Percentiles rank a stretch among this genome's conserved stretches.
These are phyloP conservation scores for Penicillium sp. DNA, from an alignment of 2,329 filamentous ascomycete species.

Conservation along the genomic window DNA sequence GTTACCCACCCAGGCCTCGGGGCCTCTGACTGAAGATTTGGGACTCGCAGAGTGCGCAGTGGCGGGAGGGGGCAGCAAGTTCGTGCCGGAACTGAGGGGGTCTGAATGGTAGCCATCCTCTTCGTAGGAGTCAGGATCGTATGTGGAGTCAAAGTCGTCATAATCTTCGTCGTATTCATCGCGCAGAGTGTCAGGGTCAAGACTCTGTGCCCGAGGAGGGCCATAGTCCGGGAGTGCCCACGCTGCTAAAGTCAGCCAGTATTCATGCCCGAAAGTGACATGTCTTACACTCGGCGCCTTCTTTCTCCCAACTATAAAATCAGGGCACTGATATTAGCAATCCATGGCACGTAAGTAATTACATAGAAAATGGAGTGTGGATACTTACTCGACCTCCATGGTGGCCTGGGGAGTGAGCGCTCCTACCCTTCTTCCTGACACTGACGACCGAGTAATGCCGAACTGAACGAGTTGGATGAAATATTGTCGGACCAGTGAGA, in stretches of 20 bases:
- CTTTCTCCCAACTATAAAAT: constrained; percentile 1
- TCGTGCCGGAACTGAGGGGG: too few species aligned
- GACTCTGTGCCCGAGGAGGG: background rate
- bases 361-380: too few species aligned
- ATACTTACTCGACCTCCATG: too few species aligned
- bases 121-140: background rate
- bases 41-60: too few species aligned
- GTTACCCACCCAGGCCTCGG: too few species aligned
- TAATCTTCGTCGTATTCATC: background rate
- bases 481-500: too few species aligned
- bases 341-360: background rate
- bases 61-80: too few species aligned
- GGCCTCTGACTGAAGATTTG: too few species aligned
- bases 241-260: background rate
- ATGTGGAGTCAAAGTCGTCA: background rate
- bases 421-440: too few species aligned
- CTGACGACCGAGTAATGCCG: too few species aligned
- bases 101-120: background rate
- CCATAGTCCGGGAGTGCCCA: constrained; percentile 7
- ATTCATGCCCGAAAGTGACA: background rate
- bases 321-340: background rate
- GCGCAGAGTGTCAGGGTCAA: background rate
- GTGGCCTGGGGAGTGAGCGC: too few species aligned
- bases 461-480: too few species aligned
- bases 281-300: constrained; percentile 4